phyloP scores from a whole-genome alignment of 2,329 filamentous ascomycete genomes.

The Xylaria sp. region DNA sequence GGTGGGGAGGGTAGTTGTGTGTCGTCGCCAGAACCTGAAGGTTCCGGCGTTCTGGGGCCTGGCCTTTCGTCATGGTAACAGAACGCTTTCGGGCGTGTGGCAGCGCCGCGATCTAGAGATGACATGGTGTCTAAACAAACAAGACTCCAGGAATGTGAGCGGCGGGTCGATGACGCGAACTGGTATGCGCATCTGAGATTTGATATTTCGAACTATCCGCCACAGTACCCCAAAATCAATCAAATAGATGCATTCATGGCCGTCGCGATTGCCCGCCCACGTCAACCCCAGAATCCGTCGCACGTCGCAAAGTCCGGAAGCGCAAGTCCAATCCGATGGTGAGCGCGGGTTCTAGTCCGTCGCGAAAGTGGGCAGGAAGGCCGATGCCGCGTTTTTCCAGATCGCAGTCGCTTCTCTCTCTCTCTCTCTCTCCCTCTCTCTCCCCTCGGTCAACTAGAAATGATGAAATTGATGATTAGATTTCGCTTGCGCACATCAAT shows the following conservation, averaged over 20 bases:
- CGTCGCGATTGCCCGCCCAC: constrained; percentile 2
- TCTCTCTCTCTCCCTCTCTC: constrained; percentile 3
- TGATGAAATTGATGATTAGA: constrained; percentile 14
- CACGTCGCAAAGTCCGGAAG: constrained; percentile 1
- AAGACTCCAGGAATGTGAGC: not conserved
- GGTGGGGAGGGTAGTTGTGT: constrained; percentile 49
- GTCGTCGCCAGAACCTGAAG: constrained; percentile 41
- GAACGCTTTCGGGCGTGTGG: constrained; percentile 49
- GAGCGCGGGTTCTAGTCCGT: constrained; percentile 5
- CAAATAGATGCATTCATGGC: constrained; percentile 19
- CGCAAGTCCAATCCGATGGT: constrained; percentile 1
- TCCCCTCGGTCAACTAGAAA: constrained; percentile 7
- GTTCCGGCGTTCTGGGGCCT: constrained; percentile 57
- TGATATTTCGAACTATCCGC: constrained; percentile 16
- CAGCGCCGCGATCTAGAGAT: constrained; percentile 49
- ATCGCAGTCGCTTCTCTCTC: constrained; percentile 9
- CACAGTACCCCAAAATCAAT: constrained; percentile 19
- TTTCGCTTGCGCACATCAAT: constrained; percentile 8
- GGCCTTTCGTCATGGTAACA: constrained; percentile 41
- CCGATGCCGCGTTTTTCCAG: constrained; percentile 3
- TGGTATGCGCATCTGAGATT: not conserved
- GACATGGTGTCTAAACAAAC: constrained; percentile 41
- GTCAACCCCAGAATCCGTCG: constrained; percentile 9
- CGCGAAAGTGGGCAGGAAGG: constrained; percentile 5
- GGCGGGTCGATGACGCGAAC: constrained; percentile 14